Percentiles rank a stretch among this genome's conserved stretches.
Evolutionary conservation across 345 rosid species (phyloP).

Genomic region (sweet orange (Citrus sinensis)): DVS_A1.0 CM039164.1:27596001-27596500

Average conservation of each 20-base stretch:
- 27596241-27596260: slow-evolving; percentile 83
- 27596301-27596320: slow-evolving; percentile 64
- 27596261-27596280: slow-evolving; percentile 74
- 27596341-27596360: slow-evolving; percentile 61
- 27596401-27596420: background rate
- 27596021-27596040: slow-evolving; percentile 28
- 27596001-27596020: background rate
- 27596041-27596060: slow-evolving; percentile 64
- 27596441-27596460: background rate
- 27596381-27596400: slow-evolving; percentile 23
- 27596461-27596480: background rate
- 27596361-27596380: slow-evolving; percentile 74
- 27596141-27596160: slow-evolving; percentile 63
- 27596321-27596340: slow-evolving; percentile 76
- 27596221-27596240: slow-evolving; percentile 66
- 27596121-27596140: slow-evolving; percentile 55
- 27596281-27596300: slow-evolving; percentile 66
- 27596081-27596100: slow-evolving; percentile 67
- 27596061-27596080: slow-evolving; percentile 63
- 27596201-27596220: slow-evolving; percentile 69
- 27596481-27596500: background rate
- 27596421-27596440: background rate
- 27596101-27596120: slow-evolving; percentile 71
- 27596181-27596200: slow-evolving; percentile 62
- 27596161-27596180: slow-evolving; percentile 72